Evolutionary conservation across 176 grass and related monocot genomes (phyloP), one percentile per base, ranked within the genome.

Genomic region (Phoenix roebelenii): DNA sequence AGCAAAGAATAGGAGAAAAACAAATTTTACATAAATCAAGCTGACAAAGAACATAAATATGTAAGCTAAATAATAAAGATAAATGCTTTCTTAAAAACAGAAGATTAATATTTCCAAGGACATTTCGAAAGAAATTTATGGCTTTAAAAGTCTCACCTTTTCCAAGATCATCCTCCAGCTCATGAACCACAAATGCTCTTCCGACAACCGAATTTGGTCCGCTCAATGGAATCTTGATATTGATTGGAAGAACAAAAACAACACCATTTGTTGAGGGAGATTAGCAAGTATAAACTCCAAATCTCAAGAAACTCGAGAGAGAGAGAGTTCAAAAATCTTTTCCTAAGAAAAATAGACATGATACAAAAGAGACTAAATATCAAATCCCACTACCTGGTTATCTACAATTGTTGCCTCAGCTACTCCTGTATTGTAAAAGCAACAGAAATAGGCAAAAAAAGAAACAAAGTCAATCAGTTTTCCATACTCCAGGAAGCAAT

Each of bases 141-240:
- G 35, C 35, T 44, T 44, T 44, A 12, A 12, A 44, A 12, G 9
- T 14, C 10, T 6, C 35, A 98, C 93, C 93, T 88, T 98, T 92
- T 22, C 93, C 93, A 73, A 98, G 74, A 80, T 98, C 93, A 82
- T 98, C 93, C 83, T 78, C 70, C 80, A 98, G 78, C 66, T 98
- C 93, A 85, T 98, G 93, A 70, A 98, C 93, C 65, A 98, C 93
- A 65, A 98, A 88, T 59, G 93, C 93, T 78, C 93, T 83, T 60
- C 93, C 93, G 67, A 98, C 93, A 64, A 98, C 81, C 65, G 93
- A 82, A 71, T 92, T 92, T 51, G 76, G 61, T 49, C 93, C 93
- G 1, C 12, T 78, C 63, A 98, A 85, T 66, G 81, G 93, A 71
- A 98, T 98, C 93, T 98, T 80, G 4, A 53, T 65, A 80, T 52